These are phyloP conservation scores for Nicotiana tomentosiformis DNA, from an alignment of 257 asterid species.

Conservation along the genomic window DNA sequence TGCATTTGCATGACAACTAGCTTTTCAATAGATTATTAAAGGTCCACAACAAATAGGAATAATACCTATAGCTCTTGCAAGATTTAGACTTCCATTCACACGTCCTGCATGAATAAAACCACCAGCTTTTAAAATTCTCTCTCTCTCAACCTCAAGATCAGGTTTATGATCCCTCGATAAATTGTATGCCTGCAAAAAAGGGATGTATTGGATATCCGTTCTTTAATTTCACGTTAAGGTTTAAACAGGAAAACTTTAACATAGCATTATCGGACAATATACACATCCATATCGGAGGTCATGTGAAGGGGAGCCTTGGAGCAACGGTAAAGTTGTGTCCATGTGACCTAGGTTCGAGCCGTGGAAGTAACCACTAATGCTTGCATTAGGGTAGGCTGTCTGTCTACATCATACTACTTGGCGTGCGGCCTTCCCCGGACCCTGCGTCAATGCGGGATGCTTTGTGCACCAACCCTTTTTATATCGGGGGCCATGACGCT, in stretches of 20 bases:
- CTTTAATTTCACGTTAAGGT: neutral
- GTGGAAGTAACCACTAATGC: too few relatives aligned
- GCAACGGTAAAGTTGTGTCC: too few relatives aligned
- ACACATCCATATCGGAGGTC: neutral
- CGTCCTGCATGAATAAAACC: slow-evolving; percentile 97
- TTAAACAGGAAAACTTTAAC: neutral
- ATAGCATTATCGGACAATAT: neutral
- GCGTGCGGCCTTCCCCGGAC: too few relatives aligned
- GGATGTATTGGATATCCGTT: neutral
- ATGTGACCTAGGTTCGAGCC: too few relatives aligned
- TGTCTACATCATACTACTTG: too few relatives aligned
- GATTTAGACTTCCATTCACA: slow-evolving; percentile 90
- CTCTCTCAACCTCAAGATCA: slow-evolving; percentile 87
- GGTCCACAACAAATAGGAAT: slow-evolving; percentile 5
- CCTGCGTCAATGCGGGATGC: too few relatives aligned
- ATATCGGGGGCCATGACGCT: neutral
- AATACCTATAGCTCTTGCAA: slow-evolving; percentile 89
- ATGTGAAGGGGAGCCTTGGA: too few relatives aligned
- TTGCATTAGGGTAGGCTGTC: too few relatives aligned
- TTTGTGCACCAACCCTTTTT: too few relatives aligned
- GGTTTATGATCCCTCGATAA: slow-evolving; percentile 98
- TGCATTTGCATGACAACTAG: neutral
- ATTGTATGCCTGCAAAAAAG: slow-evolving; percentile 64
- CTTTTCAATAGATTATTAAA: neutral
- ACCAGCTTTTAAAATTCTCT: slow-evolving; percentile 85